Evolutionary conservation across 257 asterid genomes (phyloP), one percentile per base, ranked within the genome.

Genomic region (Petunia secreta): DNA sequence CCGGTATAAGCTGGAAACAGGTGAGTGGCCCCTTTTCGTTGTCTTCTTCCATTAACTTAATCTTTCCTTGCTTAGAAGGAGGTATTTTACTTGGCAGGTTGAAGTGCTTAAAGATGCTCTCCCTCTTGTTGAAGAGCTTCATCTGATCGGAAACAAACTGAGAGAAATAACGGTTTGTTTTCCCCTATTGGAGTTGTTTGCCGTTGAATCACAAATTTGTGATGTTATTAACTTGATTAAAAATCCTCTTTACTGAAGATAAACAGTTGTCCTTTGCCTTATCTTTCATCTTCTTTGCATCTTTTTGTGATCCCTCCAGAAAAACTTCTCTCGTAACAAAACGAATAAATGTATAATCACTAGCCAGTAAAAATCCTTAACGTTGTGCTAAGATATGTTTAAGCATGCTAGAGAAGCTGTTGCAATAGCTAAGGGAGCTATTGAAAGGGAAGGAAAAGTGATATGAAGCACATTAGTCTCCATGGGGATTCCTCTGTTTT

Each of bases 1-100:
- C 95, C 58, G 93, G 95, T 75, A 90, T 94, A 69, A 73, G 74
- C 79, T 96, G 99, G 98, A 84, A 86, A 84, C 95, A 92, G 94
- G 99, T 92, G 80, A 69, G 68, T 16, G 60, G 82, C 3, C 13
- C 81, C 62, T 4, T 80, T 43, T 74, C 85, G 68, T 50, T 48
- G 73, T 57, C 46, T 52, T 73, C 75, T 76, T 64, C 40, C 82
- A 76, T 54, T 77, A 46, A 41, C 57, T 80, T 66, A 55, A 52
- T 54, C 38, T 43, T 8, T 63, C 25, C 58, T 37, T 82, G 67
- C 84, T 76, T 38, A 37, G 52, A 44, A 55, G 82, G 76, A 62
- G 77, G 59, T 38, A 25, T 75, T 77, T 67, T 71, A 59, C 81
- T 77, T 86, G 78, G 83, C 90, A 96, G 98, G 89, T 96, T 77